These are phyloP conservation scores for Ramalina intermedia DNA, from an alignment of 495 filamentous ascomycete genomes.

Conservation along the genomic window DNA sequence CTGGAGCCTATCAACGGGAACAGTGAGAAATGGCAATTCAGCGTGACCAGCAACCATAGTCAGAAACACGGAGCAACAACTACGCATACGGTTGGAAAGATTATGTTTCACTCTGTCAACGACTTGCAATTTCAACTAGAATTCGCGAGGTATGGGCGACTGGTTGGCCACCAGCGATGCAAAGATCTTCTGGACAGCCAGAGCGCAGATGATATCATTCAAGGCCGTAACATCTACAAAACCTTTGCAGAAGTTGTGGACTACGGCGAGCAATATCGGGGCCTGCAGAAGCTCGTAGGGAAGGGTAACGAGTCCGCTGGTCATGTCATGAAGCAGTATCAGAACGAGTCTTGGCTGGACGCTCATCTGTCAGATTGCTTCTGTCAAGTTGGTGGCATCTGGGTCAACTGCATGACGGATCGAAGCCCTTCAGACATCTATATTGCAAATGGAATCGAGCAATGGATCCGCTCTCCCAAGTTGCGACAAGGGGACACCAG, in stretches of 20 bases:
- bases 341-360: conserved; percentile 27
- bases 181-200: conserved; percentile 21
- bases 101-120: conserved; percentile 19
- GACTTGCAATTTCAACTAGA: conserved; percentile 19
- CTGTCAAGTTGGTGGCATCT: conserved; percentile 37
- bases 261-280: conserved; percentile 30
- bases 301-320: conserved; percentile 31
- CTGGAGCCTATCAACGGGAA: conserved; percentile 10
- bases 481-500: conserved; percentile 8
- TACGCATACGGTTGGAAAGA: conserved; percentile 19
- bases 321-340: conserved; percentile 23
- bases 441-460: conserved; percentile 33
- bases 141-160: conserved; percentile 30
- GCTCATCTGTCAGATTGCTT: conserved; percentile 26
- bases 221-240: conserved; percentile 34
- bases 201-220: conserved; percentile 34
- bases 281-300: conserved; percentile 33
- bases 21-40: conserved; percentile 17
- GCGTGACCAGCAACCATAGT: conserved; percentile 4
- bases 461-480: conserved; percentile 31
- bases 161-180: conserved; percentile 27
- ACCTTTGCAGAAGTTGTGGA: conserved; percentile 33
- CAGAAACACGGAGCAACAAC: background rate
- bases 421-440: conserved; percentile 27
- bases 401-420: conserved; percentile 40